Evolutionary conservation across 2,329 filamentous ascomycete genomes (phyloP), one percentile per base, ranked within the genome.

Genomic region (Endoconidiophora polonica): DNA sequence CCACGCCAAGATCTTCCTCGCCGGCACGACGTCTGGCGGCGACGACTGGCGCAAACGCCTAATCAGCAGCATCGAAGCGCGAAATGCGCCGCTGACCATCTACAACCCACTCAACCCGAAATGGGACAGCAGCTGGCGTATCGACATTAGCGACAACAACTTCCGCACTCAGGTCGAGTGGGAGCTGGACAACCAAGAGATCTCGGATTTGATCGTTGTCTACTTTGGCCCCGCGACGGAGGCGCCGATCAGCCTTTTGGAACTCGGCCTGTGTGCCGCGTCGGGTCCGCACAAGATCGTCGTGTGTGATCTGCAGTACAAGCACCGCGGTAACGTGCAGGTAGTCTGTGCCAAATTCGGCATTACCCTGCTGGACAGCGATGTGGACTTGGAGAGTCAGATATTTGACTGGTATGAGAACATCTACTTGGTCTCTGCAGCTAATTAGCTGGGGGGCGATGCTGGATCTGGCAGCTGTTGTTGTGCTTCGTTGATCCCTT

Each of bases 281-380:
- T 12, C n/a, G 4, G 46, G 46, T 1, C 47, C 52, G 7, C 73
- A 69, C 57, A 74, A 69, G 58, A 62, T 81, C 9, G 75, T 79
- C 0, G 70, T 71, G 40, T 76, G 71, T 44, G 64, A 68, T 1
- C 59, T 65, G 22, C 66, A 65, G 0, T 82, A 74, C 56, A 68
- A 61, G 61, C 77, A 77, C 59, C 66, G 66, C n/a, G 77, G 75
- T 0, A 79, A 82, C 55, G 73, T 83, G 29, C 64, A 74, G 56
- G 62, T 77, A 12, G 68, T 78, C 7, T 80, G 76, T 54, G 58
- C 63, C 52, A 65, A 65, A 48, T 71, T 69, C 53, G 65, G 60
- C 0, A 59, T 77, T 4, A 61, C 66, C 37, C 58, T 72, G 50
- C 60, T 72, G 26, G 62, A 66, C 14, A 66, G 57, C 3, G 29